Conservation (phyloP, 495 filamentous ascomycete species). For the Hyaloscypha hepaticicola region DNA sequence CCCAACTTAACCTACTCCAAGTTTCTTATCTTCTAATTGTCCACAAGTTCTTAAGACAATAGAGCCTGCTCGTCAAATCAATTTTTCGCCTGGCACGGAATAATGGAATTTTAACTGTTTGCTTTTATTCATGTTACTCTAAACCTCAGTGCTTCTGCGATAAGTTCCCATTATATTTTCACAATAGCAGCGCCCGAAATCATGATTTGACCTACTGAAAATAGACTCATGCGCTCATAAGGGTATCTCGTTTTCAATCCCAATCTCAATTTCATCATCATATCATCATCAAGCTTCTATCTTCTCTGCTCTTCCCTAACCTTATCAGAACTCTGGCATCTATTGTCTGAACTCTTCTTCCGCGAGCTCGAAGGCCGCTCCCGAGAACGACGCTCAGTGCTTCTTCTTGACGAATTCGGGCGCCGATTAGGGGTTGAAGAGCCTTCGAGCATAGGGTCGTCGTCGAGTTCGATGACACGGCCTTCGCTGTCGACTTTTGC, state of each 20-base stretch:
- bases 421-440: not conserved
- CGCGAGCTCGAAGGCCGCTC: not conserved
- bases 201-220: not conserved
- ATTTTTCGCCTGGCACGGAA: too few species aligned
- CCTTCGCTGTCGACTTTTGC: conserved; percentile 26
- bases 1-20: too few species aligned
- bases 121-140: not conserved
- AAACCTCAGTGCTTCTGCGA: not conserved
- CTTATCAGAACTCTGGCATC: not conserved
- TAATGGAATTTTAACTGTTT: too few species aligned
- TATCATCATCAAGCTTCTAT: not conserved
- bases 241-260: not conserved
- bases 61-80: too few species aligned
- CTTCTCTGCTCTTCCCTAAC: conserved; percentile 3
- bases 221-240: not conserved
- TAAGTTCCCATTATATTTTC: not conserved
- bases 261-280: not conserved
- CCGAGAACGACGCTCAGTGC: not conserved
- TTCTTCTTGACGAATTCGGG: not conserved
- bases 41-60: too few species aligned
- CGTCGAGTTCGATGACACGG: conserved; percentile 25
- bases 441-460: conserved; percentile 21
- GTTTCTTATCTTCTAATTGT: too few species aligned
- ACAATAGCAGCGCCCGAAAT: not conserved
- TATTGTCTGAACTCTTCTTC: conserved; percentile 6